Percentiles rank a stretch among this genome's conserved stretches.
Evolutionary conservation across 1,284 basidiomycete species (phyloP).

Genomic region (Mycosarcoma mackinlayi): DNA sequence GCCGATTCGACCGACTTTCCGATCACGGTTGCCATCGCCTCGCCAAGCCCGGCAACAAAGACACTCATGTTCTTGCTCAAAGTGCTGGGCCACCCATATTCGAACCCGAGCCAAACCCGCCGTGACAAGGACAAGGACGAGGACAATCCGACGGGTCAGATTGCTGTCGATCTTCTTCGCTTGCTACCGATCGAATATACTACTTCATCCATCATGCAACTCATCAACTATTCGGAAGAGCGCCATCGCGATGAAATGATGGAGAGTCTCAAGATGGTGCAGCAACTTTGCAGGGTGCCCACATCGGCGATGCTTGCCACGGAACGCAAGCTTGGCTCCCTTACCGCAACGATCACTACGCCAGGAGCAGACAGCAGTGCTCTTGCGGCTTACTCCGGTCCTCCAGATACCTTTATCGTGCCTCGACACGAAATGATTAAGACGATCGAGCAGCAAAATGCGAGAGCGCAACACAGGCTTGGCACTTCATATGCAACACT

Average conservation of each 20-base stretch:
- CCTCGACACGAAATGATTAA: conserved; percentile 40
- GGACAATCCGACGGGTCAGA: conserved; percentile 9
- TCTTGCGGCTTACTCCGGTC: conserved; percentile 2
- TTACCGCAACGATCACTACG: conserved; percentile 12
- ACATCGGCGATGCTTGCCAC: conserved; percentile 36
- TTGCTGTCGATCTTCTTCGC: conserved; percentile 48
- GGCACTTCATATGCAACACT: not conserved
- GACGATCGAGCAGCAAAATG: conserved; percentile 32
- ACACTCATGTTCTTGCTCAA: conserved; percentile 49
- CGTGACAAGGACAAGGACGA: not conserved
- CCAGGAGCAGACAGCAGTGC: conserved; percentile 1
- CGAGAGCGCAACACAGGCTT: conserved; percentile 28
- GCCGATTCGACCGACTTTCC: conserved; percentile 28
- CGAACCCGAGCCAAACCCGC: not conserved
- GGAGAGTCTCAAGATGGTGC: conserved; percentile 40
- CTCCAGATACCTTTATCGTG: conserved; percentile 42
- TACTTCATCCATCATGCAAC: conserved; percentile 49
- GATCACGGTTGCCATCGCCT: conserved; percentile 49
- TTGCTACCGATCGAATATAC: conserved; percentile 45
- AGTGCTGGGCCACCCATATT: conserved; percentile 23
- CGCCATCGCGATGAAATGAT: conserved; percentile 47
- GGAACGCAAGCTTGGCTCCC: conserved; percentile 22
- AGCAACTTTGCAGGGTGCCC: conserved; percentile 28
- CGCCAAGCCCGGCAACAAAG: conserved; percentile 42
- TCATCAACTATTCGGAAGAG: conserved; percentile 45